These are phyloP conservation scores for Penicillium pancosmium DNA, from an alignment of 495 filamentous ascomycete species.

Conservation along the genomic window DNA sequence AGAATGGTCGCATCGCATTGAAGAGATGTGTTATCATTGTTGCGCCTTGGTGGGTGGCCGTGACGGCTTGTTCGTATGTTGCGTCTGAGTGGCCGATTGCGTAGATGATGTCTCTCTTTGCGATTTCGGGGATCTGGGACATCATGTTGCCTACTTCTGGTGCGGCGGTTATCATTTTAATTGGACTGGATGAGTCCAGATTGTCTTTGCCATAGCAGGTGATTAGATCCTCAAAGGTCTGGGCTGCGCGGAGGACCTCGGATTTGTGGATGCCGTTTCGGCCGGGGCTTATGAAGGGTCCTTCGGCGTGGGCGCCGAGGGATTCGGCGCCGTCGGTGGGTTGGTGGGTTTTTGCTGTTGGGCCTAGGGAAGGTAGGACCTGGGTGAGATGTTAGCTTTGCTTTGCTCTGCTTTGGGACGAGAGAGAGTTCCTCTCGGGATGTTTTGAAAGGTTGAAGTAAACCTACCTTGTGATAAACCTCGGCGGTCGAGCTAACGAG, in stretches of 20 bases:
- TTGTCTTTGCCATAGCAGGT: conserved; percentile 71
- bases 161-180: conserved; percentile 80
- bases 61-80: conserved; percentile 71
- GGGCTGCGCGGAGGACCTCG: conserved; percentile 58
- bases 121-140: conserved; percentile 60
- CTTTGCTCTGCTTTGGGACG: not conserved
- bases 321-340: conserved; percentile 72
- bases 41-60: conserved; percentile 67
- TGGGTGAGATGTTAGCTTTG: conserved; percentile 22
- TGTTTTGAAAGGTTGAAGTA: not conserved
- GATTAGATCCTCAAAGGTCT: conserved; percentile 59
- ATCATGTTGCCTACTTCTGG: conserved; percentile 73
- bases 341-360: conserved; percentile 52
- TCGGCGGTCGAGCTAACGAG: conserved; percentile 65
- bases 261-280: conserved; percentile 75
- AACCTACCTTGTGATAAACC: conserved; percentile 64
- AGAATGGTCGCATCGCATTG: conserved; percentile 85
- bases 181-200: conserved; percentile 40
- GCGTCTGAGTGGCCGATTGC: conserved; percentile 83
- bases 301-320: conserved; percentile 83
- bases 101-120: conserved; percentile 63
- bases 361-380: conserved; percentile 73
- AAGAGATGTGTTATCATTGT: conserved; percentile 89
- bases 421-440: not conserved
- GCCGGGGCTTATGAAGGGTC: conserved; percentile 74